phyloP scores from a whole-genome alignment of 2,329 filamentous ascomycete species.

The Pleochaeta shiraiana region DNA sequence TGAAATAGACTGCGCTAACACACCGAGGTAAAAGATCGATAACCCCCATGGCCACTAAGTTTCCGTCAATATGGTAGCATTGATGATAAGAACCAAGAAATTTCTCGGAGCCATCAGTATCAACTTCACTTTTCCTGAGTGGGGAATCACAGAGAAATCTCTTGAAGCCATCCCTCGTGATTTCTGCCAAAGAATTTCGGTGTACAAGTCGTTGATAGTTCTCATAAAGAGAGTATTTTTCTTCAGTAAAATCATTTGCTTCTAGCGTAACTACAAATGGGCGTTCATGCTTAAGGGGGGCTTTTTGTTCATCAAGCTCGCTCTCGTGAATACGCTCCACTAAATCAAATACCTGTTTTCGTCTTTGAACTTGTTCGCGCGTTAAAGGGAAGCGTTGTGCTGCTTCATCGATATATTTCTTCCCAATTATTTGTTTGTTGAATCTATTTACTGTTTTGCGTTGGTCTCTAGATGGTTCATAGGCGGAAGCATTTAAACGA shows the following conservation, averaged over 20 bases:
- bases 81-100: constrained; percentile 57
- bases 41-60: constrained; percentile 53
- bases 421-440: constrained; percentile 47
- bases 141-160: constrained; percentile 57
- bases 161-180: constrained; percentile 38
- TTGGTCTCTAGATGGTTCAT: constrained; percentile 48
- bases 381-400: constrained; percentile 42
- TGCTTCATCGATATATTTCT: constrained; percentile 40
- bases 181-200: constrained; percentile 36
- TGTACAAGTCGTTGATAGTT: constrained; percentile 61
- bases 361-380: constrained; percentile 39
- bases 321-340: constrained; percentile 45
- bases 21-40: constrained; percentile 55
- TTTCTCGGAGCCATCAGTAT: constrained; percentile 28
- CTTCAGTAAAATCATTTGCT: constrained; percentile 44
- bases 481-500: constrained; percentile 41
- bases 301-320: constrained; percentile 26
- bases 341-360: constrained; percentile 46
- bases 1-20: constrained; percentile 65
- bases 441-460: constrained; percentile 57
- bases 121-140: constrained; percentile 25
- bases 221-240: constrained; percentile 51
- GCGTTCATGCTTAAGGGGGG: constrained; percentile 42
- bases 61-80: constrained; percentile 58
- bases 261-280: constrained; percentile 48